Conservation (phyloP, 1,139 yeast genomes). For the Pichia cactophila region DNA sequence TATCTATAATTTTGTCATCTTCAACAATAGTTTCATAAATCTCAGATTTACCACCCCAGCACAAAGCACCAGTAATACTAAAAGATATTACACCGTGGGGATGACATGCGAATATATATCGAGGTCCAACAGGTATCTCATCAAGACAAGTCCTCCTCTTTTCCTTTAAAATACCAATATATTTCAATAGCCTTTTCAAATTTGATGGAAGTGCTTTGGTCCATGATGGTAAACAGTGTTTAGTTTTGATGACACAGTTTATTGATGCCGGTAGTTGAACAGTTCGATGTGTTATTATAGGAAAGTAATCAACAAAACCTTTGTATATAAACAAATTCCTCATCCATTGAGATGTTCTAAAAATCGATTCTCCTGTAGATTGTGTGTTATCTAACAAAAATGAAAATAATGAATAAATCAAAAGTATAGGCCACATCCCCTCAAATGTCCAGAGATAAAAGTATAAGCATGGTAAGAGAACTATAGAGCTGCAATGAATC, state of each 20-base stretch:
- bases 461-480: slow-evolving; percentile 54
- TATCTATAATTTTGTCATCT: background rate
- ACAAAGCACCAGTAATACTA: slow-evolving; percentile 65
- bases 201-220: slow-evolving; percentile 3
- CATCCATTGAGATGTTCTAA: slow-evolving; percentile 50
- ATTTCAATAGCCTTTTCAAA: background rate
- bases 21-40: slow-evolving; percentile 1
- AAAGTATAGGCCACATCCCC: slow-evolving; percentile 53
- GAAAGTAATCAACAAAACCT: slow-evolving; percentile 73
- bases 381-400: slow-evolving; percentile 55
- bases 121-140: slow-evolving; percentile 52
- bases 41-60: slow-evolving; percentile 9
- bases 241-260: slow-evolving; percentile 7
- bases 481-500: slow-evolving; percentile 70
- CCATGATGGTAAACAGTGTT: slow-evolving; percentile 7
- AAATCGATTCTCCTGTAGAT: slow-evolving; percentile 61
- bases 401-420: slow-evolving; percentile 50
- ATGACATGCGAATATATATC: slow-evolving; percentile 86
- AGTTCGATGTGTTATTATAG: slow-evolving; percentile 67
- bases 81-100: slow-evolving; percentile 95
- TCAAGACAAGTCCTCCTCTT: slow-evolving; percentile 9
- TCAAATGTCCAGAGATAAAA: slow-evolving; percentile 34
- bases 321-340: slow-evolving; percentile 58
- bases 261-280: slow-evolving; percentile 72
- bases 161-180: background rate